Base-by-base conservation (phyloP, 768 basidiomycete genomes). In the Galerina sulciceps region DNA sequence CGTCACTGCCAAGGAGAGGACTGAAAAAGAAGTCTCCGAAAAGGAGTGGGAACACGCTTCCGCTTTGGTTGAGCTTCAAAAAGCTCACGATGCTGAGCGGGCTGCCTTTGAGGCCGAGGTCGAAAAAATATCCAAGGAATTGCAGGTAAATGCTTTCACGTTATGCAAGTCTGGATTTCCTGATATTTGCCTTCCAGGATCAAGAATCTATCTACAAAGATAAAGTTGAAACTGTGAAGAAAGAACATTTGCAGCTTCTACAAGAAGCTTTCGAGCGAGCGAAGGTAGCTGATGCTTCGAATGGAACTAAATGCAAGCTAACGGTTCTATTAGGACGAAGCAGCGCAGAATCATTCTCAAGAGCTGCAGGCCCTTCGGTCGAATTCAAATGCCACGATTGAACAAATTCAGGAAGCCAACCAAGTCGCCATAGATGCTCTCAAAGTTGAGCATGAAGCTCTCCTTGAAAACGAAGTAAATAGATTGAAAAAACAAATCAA, bases 201-300 rank as follows among this genome's bases (percentile, higher is more conserved):
- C 85, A 92, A 77, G 89, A 91, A 69, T 74, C 82, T 18, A 79
- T 85, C 49, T 93, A 93, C 69, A 76, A 81, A 67, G 77, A 79
- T 8, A 89, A 87, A 71, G 82, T 93, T 22, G 84, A 87, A 11
- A 80, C 67, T 14, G 84, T 91, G 40, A 86, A 87, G 65, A 81
- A 76, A 15, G 88, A 92, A 63, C 88, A 91, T 60, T 78, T 79
- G 13, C 73, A 75, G 49, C 77, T 85, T 42, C 74, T 93, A 15
- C 76, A 86, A 61, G 85, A 90, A 56, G 89, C 87, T 3, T 92
- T 93, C 69, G 83, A 89, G 58, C 85, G 83, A 45, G 91, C 91
- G 15, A 93, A 93, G 84, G 93, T 87, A 62, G 48, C 76, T 70
- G 1, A 31, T 13, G 13, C 10, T 17, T 41, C 42, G 15, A 22